These are phyloP conservation scores for Coprinopsis sp. DNA, from an alignment of 768 basidiomycete species.

Conservation along the genomic window DNA sequence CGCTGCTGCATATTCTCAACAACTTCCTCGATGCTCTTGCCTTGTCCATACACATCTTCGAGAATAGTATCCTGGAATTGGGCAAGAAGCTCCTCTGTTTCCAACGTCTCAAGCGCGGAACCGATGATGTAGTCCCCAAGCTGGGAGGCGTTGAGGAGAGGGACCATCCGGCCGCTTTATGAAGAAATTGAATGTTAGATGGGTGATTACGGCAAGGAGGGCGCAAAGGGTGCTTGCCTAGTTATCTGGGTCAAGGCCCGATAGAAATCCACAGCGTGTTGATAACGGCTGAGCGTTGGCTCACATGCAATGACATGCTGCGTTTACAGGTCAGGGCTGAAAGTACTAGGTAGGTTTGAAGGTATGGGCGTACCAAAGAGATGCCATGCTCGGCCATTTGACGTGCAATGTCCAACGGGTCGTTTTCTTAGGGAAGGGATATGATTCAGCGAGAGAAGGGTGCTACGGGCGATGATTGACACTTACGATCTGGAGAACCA, in stretches of 20 bases:
- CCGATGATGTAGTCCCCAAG: conserved; percentile 27
- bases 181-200: too few relatives aligned
- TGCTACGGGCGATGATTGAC: conserved; percentile 3
- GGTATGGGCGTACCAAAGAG: conserved; percentile 36
- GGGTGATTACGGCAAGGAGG: too few relatives aligned
- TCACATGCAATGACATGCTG: conserved; percentile 60
- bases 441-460: neutral
- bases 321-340: neutral
- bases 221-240: conserved; percentile 12
- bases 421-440: conserved; percentile 18
- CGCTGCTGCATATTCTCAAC: conserved; percentile 18
- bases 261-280: conserved; percentile 27
- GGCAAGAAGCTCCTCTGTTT: conserved; percentile 23
- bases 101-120: conserved; percentile 25
- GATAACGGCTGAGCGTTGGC: conserved; percentile 25
- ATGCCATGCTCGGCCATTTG: conserved; percentile 51
- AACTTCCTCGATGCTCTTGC: conserved; percentile 19
- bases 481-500: conserved; percentile 26
- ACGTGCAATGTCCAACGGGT: conserved; percentile 25
- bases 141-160: conserved; percentile 24
- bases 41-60: conserved; percentile 22
- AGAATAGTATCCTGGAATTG: conserved; percentile 24
- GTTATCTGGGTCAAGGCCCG: conserved; percentile 24
- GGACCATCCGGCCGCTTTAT: conserved; percentile 25
- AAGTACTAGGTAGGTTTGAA: conserved; percentile 2